These are phyloP conservation scores for Sideroxylon spinosum DNA, from an alignment of 179 eudicot genomes.

Conservation along the genomic window DNA sequence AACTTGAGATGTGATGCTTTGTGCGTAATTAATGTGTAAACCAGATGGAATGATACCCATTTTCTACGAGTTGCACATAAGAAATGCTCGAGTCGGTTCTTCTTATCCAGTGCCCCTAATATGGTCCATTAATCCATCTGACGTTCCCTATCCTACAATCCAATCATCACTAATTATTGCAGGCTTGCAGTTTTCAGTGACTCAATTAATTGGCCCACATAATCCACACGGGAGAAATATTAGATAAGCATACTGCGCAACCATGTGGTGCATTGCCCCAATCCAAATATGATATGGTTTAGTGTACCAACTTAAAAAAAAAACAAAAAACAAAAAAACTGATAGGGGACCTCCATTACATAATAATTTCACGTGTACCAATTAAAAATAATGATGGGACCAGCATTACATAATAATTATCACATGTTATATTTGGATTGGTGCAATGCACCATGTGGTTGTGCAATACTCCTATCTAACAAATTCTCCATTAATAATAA, in stretches of 20 bases:
- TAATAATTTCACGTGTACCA: too few species aligned
- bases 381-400: too few species aligned
- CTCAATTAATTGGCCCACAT: neutral
- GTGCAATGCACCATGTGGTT: too few species aligned
- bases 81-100: neutral
- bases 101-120: neutral
- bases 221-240: neutral
- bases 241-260: neutral
- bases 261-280: neutral
- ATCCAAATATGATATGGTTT: neutral
- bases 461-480: too few species aligned
- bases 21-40: too few species aligned
- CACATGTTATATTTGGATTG: too few species aligned
- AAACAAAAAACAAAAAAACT: too few species aligned
- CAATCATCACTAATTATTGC: neutral
- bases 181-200: neutral
- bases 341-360: too few species aligned
- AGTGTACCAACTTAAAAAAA: too few species aligned
- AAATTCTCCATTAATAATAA: too few species aligned
- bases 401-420: too few species aligned
- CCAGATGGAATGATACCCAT: too few species aligned
- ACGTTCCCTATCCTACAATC: neutral
- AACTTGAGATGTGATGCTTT: neutral
- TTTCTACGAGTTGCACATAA: neutral
- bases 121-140: neutral